Evolutionary conservation across 2,329 filamentous ascomycete species (phyloP).

Genomic region (Aspergillus sp.): DNA sequence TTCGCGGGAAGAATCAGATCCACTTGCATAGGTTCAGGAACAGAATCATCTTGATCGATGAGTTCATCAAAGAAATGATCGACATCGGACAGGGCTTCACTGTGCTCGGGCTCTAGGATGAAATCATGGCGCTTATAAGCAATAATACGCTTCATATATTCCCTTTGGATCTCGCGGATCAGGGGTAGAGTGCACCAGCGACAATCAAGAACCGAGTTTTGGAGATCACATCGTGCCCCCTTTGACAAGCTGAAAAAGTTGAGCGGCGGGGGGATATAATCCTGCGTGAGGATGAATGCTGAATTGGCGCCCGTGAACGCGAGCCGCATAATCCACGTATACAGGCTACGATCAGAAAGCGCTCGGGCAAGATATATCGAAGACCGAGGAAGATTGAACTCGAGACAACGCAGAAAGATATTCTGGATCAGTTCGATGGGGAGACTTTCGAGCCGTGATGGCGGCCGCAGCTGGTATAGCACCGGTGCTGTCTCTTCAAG

Average conservation of each 20-base stretch:
- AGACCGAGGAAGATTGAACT: conserved; percentile 39
- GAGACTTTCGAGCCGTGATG: conserved; percentile 35
- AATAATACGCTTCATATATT: conserved; percentile 30
- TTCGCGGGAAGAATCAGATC: conserved; percentile 23
- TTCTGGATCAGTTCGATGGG: conserved; percentile 44
- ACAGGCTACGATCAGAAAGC: conserved; percentile 35
- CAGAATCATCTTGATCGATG: too few relatives aligned
- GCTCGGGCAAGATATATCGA: conserved; percentile 35
- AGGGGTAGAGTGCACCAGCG: conserved; percentile 35
- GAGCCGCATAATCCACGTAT: conserved; percentile 36
- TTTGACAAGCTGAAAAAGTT: conserved; percentile 24
- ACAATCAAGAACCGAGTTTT: conserved; percentile 29
- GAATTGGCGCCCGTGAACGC: conserved; percentile 35
- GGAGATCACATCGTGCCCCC: conserved; percentile 25
- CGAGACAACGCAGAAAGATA: conserved; percentile 45
- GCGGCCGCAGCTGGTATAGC: neutral
- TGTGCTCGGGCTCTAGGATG: too few relatives aligned
- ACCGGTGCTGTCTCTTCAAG: neutral
- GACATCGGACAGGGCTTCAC: too few relatives aligned
- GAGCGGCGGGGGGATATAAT: conserved; percentile 32
- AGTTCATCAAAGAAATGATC: too few relatives aligned
- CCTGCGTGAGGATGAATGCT: conserved; percentile 24
- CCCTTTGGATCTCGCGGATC: conserved; percentile 32
- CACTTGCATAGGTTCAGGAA: conserved; percentile 15
- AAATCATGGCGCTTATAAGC: neutral